phyloP scores from a whole-genome alignment of 1,284 basidiomycete genomes.

The Stygiomarasmius scandens region DNA sequence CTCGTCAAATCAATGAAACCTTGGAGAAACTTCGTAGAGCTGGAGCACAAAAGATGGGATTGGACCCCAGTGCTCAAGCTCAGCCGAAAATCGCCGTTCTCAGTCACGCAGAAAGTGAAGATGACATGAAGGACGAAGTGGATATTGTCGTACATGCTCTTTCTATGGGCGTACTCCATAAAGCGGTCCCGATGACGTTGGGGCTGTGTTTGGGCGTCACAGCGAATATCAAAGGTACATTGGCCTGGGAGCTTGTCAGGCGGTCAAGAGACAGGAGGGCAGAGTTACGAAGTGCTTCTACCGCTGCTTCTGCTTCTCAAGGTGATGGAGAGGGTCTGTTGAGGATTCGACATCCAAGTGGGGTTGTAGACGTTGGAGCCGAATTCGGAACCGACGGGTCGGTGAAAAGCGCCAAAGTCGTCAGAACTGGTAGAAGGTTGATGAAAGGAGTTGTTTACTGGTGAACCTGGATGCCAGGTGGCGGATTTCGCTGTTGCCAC shows the following conservation, averaged over 20 bases:
- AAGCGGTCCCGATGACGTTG: slow-evolving; percentile 75
- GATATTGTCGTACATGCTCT: slow-evolving; percentile 66
- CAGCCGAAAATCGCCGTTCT: slow-evolving; percentile 76
- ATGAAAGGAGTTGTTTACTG: slow-evolving; percentile 74
- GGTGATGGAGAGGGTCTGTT: slow-evolving; percentile 32
- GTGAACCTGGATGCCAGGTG: too few species aligned
- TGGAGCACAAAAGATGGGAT: slow-evolving; percentile 64
- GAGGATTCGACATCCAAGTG: slow-evolving; percentile 65
- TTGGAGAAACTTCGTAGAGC: slow-evolving; percentile 59
- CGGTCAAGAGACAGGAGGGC: slow-evolving; percentile 9
- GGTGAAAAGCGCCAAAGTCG: slow-evolving; percentile 61
- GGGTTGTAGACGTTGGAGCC: slow-evolving; percentile 67
- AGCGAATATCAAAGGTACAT: slow-evolving; percentile 50
- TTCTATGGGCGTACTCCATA: slow-evolving; percentile 75
- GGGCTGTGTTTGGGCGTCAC: slow-evolving; percentile 74
- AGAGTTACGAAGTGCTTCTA: neutral
- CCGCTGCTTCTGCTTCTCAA: neutral
- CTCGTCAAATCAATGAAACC: slow-evolving; percentile 18
- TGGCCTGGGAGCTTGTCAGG: slow-evolving; percentile 52
- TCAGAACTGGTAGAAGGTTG: slow-evolving; percentile 66
- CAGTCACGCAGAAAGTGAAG: slow-evolving; percentile 31
- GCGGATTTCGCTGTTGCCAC: too few species aligned
- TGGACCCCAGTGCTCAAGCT: slow-evolving; percentile 60
- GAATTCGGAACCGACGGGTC: slow-evolving; percentile 33
- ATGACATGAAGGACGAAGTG: slow-evolving; percentile 27